These are phyloP conservation scores for Panus rudis DNA, from an alignment of 768 basidiomycete species.

Conservation along the genomic window DNA sequence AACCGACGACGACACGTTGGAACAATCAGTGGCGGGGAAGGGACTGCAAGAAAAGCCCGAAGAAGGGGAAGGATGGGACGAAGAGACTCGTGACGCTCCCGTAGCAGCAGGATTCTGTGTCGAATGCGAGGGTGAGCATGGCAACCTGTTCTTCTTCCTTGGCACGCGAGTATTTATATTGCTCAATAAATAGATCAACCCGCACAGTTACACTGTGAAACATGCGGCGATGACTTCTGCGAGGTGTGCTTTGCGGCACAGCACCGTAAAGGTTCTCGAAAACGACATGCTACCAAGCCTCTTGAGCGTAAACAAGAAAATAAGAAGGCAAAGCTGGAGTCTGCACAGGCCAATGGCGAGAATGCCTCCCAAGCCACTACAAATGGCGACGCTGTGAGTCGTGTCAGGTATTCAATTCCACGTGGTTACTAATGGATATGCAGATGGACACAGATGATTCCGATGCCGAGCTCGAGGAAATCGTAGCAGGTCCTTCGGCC, in stretches of 20 bases:
- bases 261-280: conserved; percentile 76
- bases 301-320: conserved; percentile 23
- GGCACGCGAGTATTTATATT: conserved; percentile 1
- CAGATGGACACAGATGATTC: conserved; percentile 34
- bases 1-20: conserved; percentile 21
- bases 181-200: conserved; percentile 59
- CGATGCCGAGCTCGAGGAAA: conserved; percentile 31
- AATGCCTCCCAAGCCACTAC: conserved; percentile 10
- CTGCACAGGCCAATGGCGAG: conserved; percentile 9
- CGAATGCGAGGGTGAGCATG: conserved; percentile 74
- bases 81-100: conserved; percentile 43
- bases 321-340: conserved; percentile 17
- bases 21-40: conserved; percentile 4
- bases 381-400: conserved; percentile 25
- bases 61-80: conserved; percentile 66
- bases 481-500: conserved; percentile 14
- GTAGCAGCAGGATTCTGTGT: conserved; percentile 64
- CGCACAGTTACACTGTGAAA: conserved; percentile 64
- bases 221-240: conserved; percentile 68
- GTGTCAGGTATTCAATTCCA: conserved; percentile 13
- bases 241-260: conserved; percentile 84
- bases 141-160: neutral
- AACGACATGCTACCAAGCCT: conserved; percentile 49
- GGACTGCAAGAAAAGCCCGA: too few relatives aligned
- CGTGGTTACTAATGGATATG: neutral